phyloP scores from a whole-genome alignment of 2,329 filamentous ascomycete genomes.

The Trichophyton mentagrophytes region DNA sequence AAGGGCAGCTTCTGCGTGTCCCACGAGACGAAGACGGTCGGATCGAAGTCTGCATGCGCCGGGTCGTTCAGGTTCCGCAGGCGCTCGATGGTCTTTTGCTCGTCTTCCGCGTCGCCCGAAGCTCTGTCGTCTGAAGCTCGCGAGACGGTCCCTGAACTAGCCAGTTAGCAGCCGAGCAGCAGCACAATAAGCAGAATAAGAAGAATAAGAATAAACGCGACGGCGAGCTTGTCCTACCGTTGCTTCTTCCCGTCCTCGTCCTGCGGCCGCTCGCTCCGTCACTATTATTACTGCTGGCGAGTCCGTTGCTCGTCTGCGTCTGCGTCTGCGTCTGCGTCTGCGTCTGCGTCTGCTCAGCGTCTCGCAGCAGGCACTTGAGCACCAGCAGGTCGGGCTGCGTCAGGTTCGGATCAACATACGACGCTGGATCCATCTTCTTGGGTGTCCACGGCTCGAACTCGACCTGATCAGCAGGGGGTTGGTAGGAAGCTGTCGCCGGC shows the following conservation, averaged over 20 bases:
- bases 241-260: neutral
- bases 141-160: neutral
- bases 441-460: neutral
- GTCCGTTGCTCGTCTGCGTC: neutral
- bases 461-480: neutral
- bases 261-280: neutral
- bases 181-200: neutral
- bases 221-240: neutral
- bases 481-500: neutral
- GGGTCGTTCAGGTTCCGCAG: slow-evolving; percentile 41
- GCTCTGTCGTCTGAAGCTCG: neutral
- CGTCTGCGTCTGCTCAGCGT: neutral
- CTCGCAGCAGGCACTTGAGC: slow-evolving; percentile 6
- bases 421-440: neutral
- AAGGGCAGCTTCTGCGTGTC: slow-evolving; percentile 37
- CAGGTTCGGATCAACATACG: slow-evolving; percentile 8
- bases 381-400: slow-evolving; percentile 7
- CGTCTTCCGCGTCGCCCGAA: slow-evolving; percentile 4
- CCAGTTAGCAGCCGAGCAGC: neutral
- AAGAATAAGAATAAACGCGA: neutral
- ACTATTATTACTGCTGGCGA: neutral
- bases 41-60: slow-evolving; percentile 37
- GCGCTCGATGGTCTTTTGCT: slow-evolving; percentile 28
- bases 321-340: too few species aligned
- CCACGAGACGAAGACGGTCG: slow-evolving; percentile 43